Evolutionary conservation across 345 rosid genomes (phyloP), one percentile per base, ranked within the genome.

Genomic region (Populus tremula): DNA sequence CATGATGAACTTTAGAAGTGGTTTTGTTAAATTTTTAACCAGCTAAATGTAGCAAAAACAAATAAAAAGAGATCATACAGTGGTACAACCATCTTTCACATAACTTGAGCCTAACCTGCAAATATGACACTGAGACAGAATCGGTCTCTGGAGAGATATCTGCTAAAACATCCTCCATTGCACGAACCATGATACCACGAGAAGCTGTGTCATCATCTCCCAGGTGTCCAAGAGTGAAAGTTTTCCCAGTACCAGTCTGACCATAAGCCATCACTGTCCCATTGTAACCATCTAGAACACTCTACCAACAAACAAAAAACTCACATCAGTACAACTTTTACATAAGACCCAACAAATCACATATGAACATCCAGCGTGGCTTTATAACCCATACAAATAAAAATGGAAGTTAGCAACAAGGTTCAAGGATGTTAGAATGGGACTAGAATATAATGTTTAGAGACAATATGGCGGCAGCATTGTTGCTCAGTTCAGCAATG

Each of bases 221-320:
- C n/a, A 82, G 70, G 79, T 50, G 76, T 66, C 82, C 85, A 56
- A 82, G 77, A 54, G 85, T 82, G 72, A 82, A 82, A 65, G 85
- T 82, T 67, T 82, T 82, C 27, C 85, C 85, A 0, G 85, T 82
- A 36, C 85, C 85, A 9, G 82, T 82, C 74, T 82, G 85, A 67
- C 85, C 85, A 67, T 82, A 82, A 59, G 85, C 85, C 82, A 82
- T 82, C 21, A 82, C 85, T 41, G 85, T 82, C 18, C 85, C 85
- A 43, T 78, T 82, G 77, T 82, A 82, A 67, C 82, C 80, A 67
- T 82, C 79, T 31, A 78, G 67, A 56, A 82, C 82, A 61, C 85
- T 78, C 85, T 82, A 49, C 68, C 49, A 71, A 75, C 49, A 71
- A 75, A 43, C 3, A 8, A 5, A n/a, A 63, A 7, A 7, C 29